Base-by-base conservation (phyloP, 2,329 filamentous ascomycete genomes). In the Beauveria sp. region DNA sequence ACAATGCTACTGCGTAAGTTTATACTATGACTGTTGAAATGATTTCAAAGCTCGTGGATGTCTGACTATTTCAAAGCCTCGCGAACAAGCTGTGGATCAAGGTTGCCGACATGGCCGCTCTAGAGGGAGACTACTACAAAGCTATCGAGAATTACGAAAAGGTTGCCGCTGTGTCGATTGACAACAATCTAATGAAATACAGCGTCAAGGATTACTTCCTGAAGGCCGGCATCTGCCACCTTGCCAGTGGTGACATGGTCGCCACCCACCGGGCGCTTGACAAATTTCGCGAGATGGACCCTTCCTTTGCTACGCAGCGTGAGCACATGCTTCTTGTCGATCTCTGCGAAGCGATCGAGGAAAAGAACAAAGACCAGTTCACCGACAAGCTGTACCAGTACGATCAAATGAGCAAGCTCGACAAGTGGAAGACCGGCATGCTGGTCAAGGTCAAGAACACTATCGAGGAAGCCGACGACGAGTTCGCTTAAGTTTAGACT, bases 31-130 rank as follows among this genome's bases (percentile, higher is more conserved):
- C 2, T 16, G 5, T 37, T 37, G 34, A 16, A 14, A 37, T 16
- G 12, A 16, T 37, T 37, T 6, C 34, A 14, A 37, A 37, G 34
- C 34, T 37, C 5, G 34, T 37, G 12, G 14, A 37, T 37, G 16
- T 60, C 61, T 26, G 6, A 34, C 12, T 7, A 12, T 26, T n/a
- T 6, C 30, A 2, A 16, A 92, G 90, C 41, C 83, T 96, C 37
- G 92, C 92, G 64, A 97, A 96, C 79, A 97, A 97, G 76, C 84
- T 94, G 63, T 96, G 85, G 80, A 84, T 97, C 66, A 97, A 97
- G 78, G 89, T 92, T 10, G 93, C 91, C 53, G 94, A 97, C 69
- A 80, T 97, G 51, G 83, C 90, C 7, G 94, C 91, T 14, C 76
- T 96, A 16, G 88, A 92, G 61, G 85, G 79, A 63, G 90, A 97